These are phyloP conservation scores for Leccinum pellstonianum DNA, from an alignment of 768 basidiomycete genomes.

Conservation along the genomic window DNA sequence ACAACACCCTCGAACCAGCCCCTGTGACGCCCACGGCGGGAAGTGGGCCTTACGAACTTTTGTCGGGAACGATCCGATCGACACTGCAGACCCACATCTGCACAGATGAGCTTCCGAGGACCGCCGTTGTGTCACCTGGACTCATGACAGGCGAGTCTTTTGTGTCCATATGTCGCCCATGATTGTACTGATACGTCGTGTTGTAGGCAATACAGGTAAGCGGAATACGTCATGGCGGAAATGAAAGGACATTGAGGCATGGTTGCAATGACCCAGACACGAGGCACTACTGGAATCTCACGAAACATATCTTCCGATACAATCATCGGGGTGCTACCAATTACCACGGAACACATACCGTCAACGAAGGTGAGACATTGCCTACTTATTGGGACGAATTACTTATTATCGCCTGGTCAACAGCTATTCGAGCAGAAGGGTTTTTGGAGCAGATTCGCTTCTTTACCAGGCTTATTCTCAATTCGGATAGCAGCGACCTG, in stretches of 20 bases:
- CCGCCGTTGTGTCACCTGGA: slow-evolving; percentile 39
- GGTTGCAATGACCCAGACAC: slow-evolving; percentile 36
- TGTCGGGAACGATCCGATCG: slow-evolving; percentile 45
- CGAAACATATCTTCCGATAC: slow-evolving; percentile 48
- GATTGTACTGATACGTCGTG: slow-evolving; percentile 3
- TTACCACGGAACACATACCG: slow-evolving; percentile 37
- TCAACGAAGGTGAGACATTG: slow-evolving; percentile 26
- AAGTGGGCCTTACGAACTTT: slow-evolving; percentile 38
- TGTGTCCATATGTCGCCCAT: neutral
- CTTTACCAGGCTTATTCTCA: slow-evolving; percentile 33
- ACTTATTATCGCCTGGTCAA: slow-evolving; percentile 9
- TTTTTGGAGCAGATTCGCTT: slow-evolving; percentile 34
- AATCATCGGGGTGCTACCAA: slow-evolving; percentile 29
- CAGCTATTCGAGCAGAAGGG: slow-evolving; percentile 30
- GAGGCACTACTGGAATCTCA: slow-evolving; percentile 44
- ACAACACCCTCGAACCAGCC: slow-evolving; percentile 37
- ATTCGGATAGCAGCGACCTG: slow-evolving; percentile 30
- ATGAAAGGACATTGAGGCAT: slow-evolving; percentile 20
- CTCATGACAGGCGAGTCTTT: slow-evolving; percentile 18
- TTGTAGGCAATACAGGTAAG: slow-evolving; percentile 26
- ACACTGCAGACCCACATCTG: slow-evolving; percentile 35
- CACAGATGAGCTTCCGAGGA: slow-evolving; percentile 21
- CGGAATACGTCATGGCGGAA: slow-evolving; percentile 16
- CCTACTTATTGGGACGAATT: neutral
- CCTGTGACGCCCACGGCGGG: slow-evolving; percentile 41